Base-by-base conservation (phyloP, 257 asterid species). In the Misopates orontium region DNA sequence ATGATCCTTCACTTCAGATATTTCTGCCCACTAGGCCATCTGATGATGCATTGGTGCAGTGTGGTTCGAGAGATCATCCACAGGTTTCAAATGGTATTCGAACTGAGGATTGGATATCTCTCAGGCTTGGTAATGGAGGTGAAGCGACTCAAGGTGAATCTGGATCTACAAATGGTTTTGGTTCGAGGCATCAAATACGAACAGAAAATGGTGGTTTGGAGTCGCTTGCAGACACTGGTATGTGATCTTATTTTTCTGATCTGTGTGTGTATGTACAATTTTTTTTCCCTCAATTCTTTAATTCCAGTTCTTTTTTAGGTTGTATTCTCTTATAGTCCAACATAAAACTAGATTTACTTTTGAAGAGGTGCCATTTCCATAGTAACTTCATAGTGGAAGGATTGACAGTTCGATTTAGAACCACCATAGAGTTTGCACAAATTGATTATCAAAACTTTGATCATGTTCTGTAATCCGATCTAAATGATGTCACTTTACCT, bases 21-120 rank as follows among this genome's bases (percentile, higher is more conserved):
- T 94, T 90, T 84, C 90, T 94, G 53, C 93, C 99, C 36, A 78
- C 99, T 18, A 86, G 86, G 79, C 90, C 96, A 13, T 79, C 96
- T 50, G 88, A 78, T 71, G n/a, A n/a, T n/a, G 71, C 82, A 62
- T 77, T 92, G 41, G 66, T 73, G 6, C 85, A 81, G 79, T 73
- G 79, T 74, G 93, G 80, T 73, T 23, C 71, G 74, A 69, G 86
- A 76, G 87, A 78, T 68, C 86, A 66, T 56, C 86, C 78, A 28
- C 90, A 86, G 28, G 75, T 68, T 63, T 77, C 92, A 40, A 90
- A 89, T 78, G 91, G 91, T 65, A 58, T 84, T 61, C 80, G 81
- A 48, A 74, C 75, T 11, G 88, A 83, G 69, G 97, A 94, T 75
- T 90, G 95, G 96, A 85, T 87, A 67, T 82, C 97, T 66, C 89